These are phyloP conservation scores for Arthrobotrys iridis DNA, from an alignment of 2,329 filamentous ascomycete species.

Conservation along the genomic window DNA sequence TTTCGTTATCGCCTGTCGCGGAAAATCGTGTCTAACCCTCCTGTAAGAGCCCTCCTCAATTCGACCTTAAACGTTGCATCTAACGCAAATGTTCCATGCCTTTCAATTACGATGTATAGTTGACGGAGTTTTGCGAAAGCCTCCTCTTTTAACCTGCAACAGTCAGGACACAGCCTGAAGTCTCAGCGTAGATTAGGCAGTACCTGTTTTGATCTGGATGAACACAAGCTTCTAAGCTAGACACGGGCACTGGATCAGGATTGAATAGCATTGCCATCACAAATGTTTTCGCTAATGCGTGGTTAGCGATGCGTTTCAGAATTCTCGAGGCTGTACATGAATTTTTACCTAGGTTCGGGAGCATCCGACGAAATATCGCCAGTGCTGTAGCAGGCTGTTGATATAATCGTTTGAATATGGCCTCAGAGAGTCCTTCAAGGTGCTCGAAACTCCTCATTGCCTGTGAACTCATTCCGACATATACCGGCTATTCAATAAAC, in stretches of 20 bases:
- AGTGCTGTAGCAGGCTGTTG: slow-evolving; percentile 94
- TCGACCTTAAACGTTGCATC: slow-evolving; percentile 84
- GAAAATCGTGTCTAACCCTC: slow-evolving; percentile 65
- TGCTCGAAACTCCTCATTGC: slow-evolving; percentile 72
- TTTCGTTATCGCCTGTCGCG: neutral
- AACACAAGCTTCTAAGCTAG: slow-evolving; percentile 86
- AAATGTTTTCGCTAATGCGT: slow-evolving; percentile 77
- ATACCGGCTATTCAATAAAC: neutral
- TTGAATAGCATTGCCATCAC: slow-evolving; percentile 96
- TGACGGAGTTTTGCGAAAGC: slow-evolving; percentile 81
- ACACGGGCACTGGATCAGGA: slow-evolving; percentile 78
- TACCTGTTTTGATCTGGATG: slow-evolving; percentile 72
- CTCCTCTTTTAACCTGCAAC: slow-evolving; percentile 79
- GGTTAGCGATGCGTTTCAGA: slow-evolving; percentile 2
- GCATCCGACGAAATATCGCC: slow-evolving; percentile 96
- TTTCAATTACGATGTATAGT: slow-evolving; percentile 81
- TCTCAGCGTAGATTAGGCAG: neutral
- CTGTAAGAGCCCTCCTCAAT: slow-evolving; percentile 85
- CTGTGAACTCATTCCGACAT: slow-evolving; percentile 20
- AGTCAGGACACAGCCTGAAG: slow-evolving; percentile 59
- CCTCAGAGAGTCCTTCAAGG: slow-evolving; percentile 88
- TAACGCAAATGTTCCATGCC: slow-evolving; percentile 64
- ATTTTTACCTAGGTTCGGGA: slow-evolving; percentile 87
- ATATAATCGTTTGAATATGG: slow-evolving; percentile 90
- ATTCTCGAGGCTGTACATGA: neutral